A percentile compares a stretch with the other conserved stretches of the same genome.
Conservation (phyloP, 1,284 basidiomycete species). For the Sanguinoderma infundibulare region DNA sequence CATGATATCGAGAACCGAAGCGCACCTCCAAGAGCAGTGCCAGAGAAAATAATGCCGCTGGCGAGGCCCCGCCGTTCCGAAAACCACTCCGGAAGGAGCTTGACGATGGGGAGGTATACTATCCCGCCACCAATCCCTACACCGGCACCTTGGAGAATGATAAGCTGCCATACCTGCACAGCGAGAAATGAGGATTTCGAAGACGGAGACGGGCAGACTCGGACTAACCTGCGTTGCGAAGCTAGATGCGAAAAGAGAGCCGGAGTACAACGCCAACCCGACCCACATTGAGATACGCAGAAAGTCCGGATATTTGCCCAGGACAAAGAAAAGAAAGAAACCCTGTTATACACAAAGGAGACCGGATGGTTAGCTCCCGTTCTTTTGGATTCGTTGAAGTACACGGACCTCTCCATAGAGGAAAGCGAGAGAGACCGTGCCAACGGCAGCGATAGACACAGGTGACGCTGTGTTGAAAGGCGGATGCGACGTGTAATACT, state of each 20-base stretch:
- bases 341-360: conserved; percentile 10
- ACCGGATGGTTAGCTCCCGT: neutral
- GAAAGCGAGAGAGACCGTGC: conserved; percentile 24
- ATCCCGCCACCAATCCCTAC: conserved; percentile 31
- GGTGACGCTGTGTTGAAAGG: conserved; percentile 23
- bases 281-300: conserved; percentile 27
- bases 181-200: neutral
- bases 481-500: conserved; percentile 28
- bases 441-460: conserved; percentile 23
- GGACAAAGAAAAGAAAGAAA: conserved; percentile 27
- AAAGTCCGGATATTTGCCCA: conserved; percentile 30
- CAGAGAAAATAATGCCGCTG: conserved; percentile 34
- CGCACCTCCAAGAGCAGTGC: conserved; percentile 32
- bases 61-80: conserved; percentile 31
- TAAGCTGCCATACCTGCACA: conserved; percentile 31
- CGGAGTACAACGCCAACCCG: conserved; percentile 24
- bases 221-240: conserved; percentile 27
- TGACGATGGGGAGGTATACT: conserved; percentile 30
- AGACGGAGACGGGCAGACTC: neutral
- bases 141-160: conserved; percentile 33
- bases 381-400: too few species aligned
- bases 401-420: conserved; percentile 29
- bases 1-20: too few species aligned
- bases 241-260: conserved; percentile 29
- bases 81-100: conserved; percentile 30